Base-by-base conservation (phyloP, 352 stramenopile species). In the Elongisporangium anandrum region DNA sequence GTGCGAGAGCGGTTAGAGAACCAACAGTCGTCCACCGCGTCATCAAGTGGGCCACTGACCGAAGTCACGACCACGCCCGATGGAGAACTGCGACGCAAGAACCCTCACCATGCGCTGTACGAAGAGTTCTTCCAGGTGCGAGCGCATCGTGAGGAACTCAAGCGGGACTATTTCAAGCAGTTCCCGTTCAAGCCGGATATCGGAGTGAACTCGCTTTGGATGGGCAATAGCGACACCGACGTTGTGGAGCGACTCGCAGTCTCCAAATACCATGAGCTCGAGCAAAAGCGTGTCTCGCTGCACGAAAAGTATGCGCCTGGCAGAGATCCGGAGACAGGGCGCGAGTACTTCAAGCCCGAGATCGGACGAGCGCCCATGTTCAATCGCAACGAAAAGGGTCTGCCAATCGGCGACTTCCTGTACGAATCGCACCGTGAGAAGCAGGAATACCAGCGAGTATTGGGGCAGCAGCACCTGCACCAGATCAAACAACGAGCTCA, bases 131-230 rank as follows among this genome's bases (percentile, higher is more conserved):
- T 85, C 49, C 64, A 86, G 15, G 68, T 66, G 12, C 69, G 70
- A 29, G 67, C 70, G 1, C 60, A 75, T 17, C 66, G 69, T 0
- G 68, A 88, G 24, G 75, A 76, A 15, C 65, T 67, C 5, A 81
- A 90, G 45, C 59, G 79, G 16, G 74, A 76, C 56, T 81, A 89
- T 56, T 54, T 85, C 19, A 73, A 69, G 47, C 80, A 89, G 64
- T 90, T 84, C 63, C 57, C 84, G 13, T 90, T 92, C 71, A 90
- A 90, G 58, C 84, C 84, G 19, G 69, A 93, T 59, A 92, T 93
- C 55, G 84, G 84, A 15, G 73, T 92, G 10, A 91, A 90, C 55
- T 59, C 79, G 23, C 64, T 90, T 1, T 92, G 82, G 82, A 50
- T 59, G 6, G 61, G 76, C 22, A 61, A 68, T 15, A 73, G 68